A percentile compares a stretch with the other conserved stretches of the same genome.
Conservation (phyloP, 1,139 yeast genomes). For the Diutina mesorugosa region DNA sequence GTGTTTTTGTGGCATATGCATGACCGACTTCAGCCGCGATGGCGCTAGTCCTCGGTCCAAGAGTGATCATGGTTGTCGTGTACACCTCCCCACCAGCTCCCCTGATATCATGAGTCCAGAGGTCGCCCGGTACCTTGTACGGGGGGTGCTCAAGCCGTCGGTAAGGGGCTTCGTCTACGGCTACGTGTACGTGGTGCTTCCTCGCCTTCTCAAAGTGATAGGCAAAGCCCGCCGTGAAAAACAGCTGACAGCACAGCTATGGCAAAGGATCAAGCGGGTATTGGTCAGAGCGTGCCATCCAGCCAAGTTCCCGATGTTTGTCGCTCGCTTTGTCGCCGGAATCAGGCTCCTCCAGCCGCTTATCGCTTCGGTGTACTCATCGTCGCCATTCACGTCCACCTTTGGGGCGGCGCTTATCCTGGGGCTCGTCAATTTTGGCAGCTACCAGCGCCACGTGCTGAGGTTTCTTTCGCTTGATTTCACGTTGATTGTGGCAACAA, state of each 20-base stretch:
- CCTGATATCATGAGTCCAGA: neutral
- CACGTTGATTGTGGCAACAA: constrained; percentile 21
- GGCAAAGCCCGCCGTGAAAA: neutral
- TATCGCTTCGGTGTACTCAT: neutral
- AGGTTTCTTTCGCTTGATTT: constrained; percentile 21
- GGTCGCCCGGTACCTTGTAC: neutral
- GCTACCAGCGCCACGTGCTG: constrained; percentile 20
- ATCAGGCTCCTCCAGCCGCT: constrained; percentile 4
- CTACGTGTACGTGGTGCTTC: constrained; percentile 21
- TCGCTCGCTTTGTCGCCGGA: constrained; percentile 16
- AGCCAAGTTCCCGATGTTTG: constrained; percentile 20
- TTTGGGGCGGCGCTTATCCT: constrained; percentile 17
- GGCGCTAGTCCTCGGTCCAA: neutral
- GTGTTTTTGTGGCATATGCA: neutral
- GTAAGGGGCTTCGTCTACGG: constrained; percentile 21
- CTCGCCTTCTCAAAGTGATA: constrained; percentile 12
- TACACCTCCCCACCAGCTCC: neutral
- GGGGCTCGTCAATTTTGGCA: constrained; percentile 15
- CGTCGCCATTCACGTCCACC: constrained; percentile 10
- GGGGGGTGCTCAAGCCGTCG: constrained; percentile 11
- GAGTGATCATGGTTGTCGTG: neutral
- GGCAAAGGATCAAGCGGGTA: constrained; percentile 5
- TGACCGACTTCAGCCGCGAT: neutral
- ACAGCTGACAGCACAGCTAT: neutral
- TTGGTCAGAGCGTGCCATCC: constrained; percentile 12